A percentile compares a stretch with the other conserved stretches of the same genome.
phyloP scores from a whole-genome alignment of 2,329 filamentous ascomycete species.

The Zopfia rhizophila region DNA sequence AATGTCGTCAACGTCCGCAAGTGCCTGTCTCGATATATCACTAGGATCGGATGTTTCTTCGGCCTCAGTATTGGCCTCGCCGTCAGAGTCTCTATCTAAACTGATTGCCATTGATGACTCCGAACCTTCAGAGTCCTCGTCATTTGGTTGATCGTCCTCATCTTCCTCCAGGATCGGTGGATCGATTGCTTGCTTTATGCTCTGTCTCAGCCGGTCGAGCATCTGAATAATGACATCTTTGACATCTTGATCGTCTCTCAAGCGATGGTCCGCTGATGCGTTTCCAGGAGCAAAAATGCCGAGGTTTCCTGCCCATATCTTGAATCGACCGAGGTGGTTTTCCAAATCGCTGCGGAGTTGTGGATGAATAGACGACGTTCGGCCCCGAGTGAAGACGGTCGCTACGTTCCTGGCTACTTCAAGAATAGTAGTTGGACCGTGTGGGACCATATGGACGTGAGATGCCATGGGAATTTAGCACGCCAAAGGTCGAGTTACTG shows the following conservation, averaged over 20 bases:
- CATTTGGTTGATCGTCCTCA: background rate
- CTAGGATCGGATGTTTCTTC: too few relatives aligned
- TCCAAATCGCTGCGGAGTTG: constrained; percentile 2
- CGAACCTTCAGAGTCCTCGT: background rate
- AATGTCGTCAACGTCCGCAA: background rate
- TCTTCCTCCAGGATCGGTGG: background rate
- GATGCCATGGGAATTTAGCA: too few relatives aligned
- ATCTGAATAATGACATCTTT: background rate
- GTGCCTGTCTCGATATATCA: background rate
- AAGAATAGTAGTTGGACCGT: too few relatives aligned
- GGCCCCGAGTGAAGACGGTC: too few relatives aligned
- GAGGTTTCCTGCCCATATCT: constrained; percentile 22
- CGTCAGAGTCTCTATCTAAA: background rate
- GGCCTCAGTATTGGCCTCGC: too few relatives aligned
- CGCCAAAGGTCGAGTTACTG: too few relatives aligned
- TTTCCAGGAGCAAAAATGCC: constrained; percentile 20
- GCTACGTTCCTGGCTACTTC: too few relatives aligned
- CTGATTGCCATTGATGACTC: background rate
- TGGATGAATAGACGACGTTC: background rate
- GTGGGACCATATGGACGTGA: too few relatives aligned
- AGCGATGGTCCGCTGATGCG: constrained; percentile 22
- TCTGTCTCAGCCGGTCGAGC: background rate
- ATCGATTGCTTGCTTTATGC: background rate
- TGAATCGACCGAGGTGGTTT: constrained; percentile 16
- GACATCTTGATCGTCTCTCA: constrained; percentile 6